Percentiles rank a stretch among this genome's conserved stretches.
Evolutionary conservation across 331 rosid species (phyloP).

Genomic region (Spiraea crenata): DNA sequence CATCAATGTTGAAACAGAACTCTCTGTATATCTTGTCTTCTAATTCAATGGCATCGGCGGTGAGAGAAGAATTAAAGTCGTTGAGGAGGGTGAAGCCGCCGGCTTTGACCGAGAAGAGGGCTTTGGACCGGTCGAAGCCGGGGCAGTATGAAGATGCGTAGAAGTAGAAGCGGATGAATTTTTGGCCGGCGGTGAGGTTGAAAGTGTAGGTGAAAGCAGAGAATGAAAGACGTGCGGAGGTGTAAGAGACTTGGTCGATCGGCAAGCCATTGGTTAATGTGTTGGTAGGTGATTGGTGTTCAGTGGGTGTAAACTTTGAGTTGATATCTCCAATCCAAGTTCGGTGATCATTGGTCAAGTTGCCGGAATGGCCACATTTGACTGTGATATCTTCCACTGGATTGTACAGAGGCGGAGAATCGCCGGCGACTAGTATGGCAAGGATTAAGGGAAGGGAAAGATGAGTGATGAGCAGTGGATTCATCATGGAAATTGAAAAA

Average conservation of each 20-base stretch:
- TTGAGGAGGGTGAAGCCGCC: no score
- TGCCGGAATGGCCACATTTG: no score
- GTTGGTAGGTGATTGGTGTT: neutral
- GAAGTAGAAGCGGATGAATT: conserved; percentile 32
- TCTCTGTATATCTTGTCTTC: neutral
- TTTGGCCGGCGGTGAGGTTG: conserved; percentile 8
- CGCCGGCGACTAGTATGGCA: no score
- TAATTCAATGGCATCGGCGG: neutral
- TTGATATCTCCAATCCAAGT: no score
- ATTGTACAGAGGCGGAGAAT: no score
- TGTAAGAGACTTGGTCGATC: neutral
- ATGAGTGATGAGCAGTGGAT: neutral
- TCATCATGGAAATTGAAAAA: neutral
- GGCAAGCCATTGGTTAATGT: neutral
- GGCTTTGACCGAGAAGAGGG: no score
- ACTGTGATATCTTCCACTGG: no score
- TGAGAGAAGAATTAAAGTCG: conserved; percentile 10
- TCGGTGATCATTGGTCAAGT: no score
- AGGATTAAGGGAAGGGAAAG: neutral
- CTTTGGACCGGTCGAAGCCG: conserved; percentile 9
- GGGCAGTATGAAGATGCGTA: neutral
- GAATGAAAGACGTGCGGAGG: conserved; percentile 24
- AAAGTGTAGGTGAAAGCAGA: conserved; percentile 23
- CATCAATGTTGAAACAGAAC: conserved; percentile 12
- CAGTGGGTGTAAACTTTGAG: no score